phyloP scores from a whole-genome alignment of 148 eudicot genomes.

The Spergularia bocconei region DNA sequence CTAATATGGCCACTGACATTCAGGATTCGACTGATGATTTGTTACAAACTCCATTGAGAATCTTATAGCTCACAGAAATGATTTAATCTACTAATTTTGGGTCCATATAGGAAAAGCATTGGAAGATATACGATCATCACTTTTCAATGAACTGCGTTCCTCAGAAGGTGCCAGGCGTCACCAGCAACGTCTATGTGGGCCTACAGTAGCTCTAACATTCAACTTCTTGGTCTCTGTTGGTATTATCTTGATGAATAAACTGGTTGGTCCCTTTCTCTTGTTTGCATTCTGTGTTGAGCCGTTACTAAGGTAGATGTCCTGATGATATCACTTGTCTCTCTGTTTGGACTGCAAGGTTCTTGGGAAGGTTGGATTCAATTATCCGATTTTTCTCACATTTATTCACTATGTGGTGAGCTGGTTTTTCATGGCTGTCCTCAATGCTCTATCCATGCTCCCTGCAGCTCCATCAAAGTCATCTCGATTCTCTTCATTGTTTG shows the following conservation, averaged over 20 bases:
- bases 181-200: constrained; percentile 65
- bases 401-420: constrained; percentile 85
- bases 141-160: constrained; percentile 57
- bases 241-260: constrained; percentile 85
- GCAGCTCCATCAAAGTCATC: constrained; percentile 64
- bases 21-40: background rate
- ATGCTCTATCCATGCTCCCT: constrained; percentile 66
- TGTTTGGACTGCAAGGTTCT: constrained; percentile 51
- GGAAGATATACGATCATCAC: constrained; percentile 75
- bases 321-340: background rate
- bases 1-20: background rate
- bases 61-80: background rate
- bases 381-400: constrained; percentile 83
- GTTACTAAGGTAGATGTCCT: background rate
- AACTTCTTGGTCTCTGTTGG: constrained; percentile 84
- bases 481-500: constrained; percentile 62
- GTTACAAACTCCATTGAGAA: background rate
- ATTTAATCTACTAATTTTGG: background rate
- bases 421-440: constrained; percentile 79
- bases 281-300: background rate
- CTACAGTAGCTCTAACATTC: constrained; percentile 84
- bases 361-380: constrained; percentile 77
- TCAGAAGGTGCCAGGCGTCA: constrained; percentile 71
- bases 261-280: constrained; percentile 43
- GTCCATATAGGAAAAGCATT: constrained; percentile 61